Percentiles rank a stretch among this genome's conserved stretches.
Evolutionary conservation across 768 basidiomycete species (phyloP).

Genomic region (Amanita fuliginea): DNA sequence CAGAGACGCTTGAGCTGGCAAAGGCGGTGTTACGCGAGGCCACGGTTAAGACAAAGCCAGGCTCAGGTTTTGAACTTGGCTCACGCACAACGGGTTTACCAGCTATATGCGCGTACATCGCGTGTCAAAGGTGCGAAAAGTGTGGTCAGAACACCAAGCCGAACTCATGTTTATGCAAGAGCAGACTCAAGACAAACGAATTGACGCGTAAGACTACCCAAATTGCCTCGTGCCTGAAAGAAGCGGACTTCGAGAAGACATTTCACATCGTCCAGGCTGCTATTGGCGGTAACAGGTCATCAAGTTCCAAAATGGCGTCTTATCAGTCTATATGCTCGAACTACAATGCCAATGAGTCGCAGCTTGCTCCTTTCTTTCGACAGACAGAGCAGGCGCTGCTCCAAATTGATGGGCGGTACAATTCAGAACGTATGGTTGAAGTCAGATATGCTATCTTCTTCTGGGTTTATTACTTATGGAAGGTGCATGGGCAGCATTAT

Average conservation of each 20-base stretch:
- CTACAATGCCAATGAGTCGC: conserved; percentile 7
- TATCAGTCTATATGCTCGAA: conserved; percentile 21
- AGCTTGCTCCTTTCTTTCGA: conserved; percentile 16
- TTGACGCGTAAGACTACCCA: conserved; percentile 20
- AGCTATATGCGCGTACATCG: conserved; percentile 38
- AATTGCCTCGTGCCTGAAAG: conserved; percentile 21
- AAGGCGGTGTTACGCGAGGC: conserved; percentile 21
- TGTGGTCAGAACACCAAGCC: not conserved
- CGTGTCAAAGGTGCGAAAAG: conserved; percentile 30
- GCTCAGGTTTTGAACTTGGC: conserved; percentile 32
- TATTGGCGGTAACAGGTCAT: conserved; percentile 12
- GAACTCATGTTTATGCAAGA: not conserved
- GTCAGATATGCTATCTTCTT: conserved; percentile 31
- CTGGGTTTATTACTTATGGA: conserved; percentile 31
- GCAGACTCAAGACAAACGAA: conserved; percentile 22
- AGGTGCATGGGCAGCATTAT: conserved; percentile 17
- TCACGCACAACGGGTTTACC: conserved; percentile 27
- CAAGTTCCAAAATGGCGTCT: conserved; percentile 5
- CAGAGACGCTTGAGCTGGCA: conserved; percentile 24
- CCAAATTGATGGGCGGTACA: conserved; percentile 11
- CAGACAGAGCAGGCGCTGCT: conserved; percentile 24
- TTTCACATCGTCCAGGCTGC: conserved; percentile 16
- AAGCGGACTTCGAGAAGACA: conserved; percentile 19
- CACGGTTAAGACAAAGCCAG: conserved; percentile 29
- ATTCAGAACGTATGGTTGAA: conserved; percentile 12